Evolutionary conservation across 371 early-diverging fungal genomes (phyloP), one percentile per base, ranked within the genome.

Genomic region (Mucor circinelloides): DNA sequence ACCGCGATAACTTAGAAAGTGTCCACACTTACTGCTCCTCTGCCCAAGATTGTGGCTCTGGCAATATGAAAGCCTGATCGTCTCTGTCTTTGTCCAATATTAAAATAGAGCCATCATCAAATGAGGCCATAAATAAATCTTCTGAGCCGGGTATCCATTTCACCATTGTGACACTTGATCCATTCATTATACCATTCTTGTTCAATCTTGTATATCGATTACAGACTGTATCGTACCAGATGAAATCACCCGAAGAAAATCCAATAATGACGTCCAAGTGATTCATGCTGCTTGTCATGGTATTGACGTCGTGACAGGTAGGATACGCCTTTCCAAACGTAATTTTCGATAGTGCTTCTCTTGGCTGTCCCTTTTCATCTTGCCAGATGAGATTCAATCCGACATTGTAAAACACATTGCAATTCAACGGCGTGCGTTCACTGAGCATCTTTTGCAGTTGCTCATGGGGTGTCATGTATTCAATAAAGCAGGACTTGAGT

Each of bases 71-170:
- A 3, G 78, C 40, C 64, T 85, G 89, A 69, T 95, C 94, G n/a
- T 95, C 96, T 63, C 89, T 85, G 0, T 90, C 90, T 63, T 92
- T 91, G 74, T 97, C 96, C 75, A 93, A 86, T 17, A 93, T 73
- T 61, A 95, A 69, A 8, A 96, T 81, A 19, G 87, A 82, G 10
- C 93, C 93, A 70, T 91, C 91, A 2, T 86, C 85, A 62, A 88
- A 92, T 0, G 93, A 87, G 1, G 87, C 95, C 80, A 95, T 85
- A 73, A 97, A 95, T 72, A 87, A 76, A 25, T 79, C 87, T 54
- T 94, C 94, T 0, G 94, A 92, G 3, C 89, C 93, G 2, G 97
- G 97, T 62, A 97, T 75, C 98, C 97, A 97, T 74, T 87, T 88
- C 15, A 96, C 85, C 77, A 84, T 86, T 0, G 92, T 92, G 17